Evolutionary conservation across 2,329 filamentous ascomycete genomes (phyloP).

Genomic region (Colletotrichum shisoi): DNA sequence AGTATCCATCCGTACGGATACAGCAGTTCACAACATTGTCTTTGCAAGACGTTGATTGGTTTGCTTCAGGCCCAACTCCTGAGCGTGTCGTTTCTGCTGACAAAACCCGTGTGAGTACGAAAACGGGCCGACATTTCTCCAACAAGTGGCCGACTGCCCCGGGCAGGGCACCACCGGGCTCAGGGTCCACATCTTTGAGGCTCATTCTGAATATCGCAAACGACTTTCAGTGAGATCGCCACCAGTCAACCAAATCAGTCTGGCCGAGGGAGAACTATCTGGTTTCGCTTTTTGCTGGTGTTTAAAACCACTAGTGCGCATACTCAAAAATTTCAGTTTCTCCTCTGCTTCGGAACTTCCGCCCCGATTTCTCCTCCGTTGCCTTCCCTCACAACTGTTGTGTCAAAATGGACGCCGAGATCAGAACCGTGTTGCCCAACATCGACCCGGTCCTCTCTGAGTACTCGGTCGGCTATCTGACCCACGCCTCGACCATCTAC

Average conservation of each 20-base stretch:
- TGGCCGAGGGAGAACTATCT: neutral
- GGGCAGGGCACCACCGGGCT: slow-evolving; percentile 5
- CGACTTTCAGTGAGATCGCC: neutral
- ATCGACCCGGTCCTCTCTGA: slow-evolving; percentile 89
- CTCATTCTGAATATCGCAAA: slow-evolving; percentile 14
- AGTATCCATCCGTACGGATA: too few species aligned
- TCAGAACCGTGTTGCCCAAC: slow-evolving; percentile 81
- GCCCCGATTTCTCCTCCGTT: neutral
- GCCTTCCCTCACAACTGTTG: neutral
- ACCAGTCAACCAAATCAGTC: slow-evolving; percentile 8
- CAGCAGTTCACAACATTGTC: neutral
- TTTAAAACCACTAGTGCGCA: too few species aligned
- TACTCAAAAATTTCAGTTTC: neutral
- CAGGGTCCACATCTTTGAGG: slow-evolving; percentile 15
- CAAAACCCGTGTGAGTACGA: accelerated
- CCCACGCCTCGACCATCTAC: slow-evolving; percentile 88
- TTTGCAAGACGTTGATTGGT: slow-evolving; percentile 3
- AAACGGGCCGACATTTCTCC: slow-evolving; percentile 11
- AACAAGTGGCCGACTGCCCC: too few species aligned
- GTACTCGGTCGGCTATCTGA: slow-evolving; percentile 93
- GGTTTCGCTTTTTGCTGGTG: neutral
- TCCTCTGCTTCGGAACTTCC: neutral
- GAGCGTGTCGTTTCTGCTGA: neutral
- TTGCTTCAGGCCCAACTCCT: too few species aligned
- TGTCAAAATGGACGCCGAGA: slow-evolving; percentile 80